Evolutionary conservation across 768 basidiomycete species (phyloP).

Genomic region (Lactifluus rugatus): DNA sequence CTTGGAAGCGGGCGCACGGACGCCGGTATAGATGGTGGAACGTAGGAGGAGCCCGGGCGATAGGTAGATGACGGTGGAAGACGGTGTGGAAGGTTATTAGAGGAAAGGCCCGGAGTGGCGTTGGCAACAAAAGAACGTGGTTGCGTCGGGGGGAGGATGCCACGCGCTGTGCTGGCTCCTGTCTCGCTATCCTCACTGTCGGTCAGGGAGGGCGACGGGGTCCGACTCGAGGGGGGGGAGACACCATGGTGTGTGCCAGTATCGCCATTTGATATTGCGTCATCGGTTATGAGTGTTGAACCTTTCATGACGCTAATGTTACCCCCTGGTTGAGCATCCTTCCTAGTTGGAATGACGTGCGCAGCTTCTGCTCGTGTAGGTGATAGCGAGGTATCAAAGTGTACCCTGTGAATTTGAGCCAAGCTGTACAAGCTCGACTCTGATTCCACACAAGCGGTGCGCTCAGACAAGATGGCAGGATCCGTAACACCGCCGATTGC

Average conservation of each 20-base stretch:
- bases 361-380: not conserved
- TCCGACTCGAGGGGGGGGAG: constrained; percentile 6
- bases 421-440: not conserved
- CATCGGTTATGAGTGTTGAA: not conserved
- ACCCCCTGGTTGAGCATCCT: not conserved
- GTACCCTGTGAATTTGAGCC: not conserved
- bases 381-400: not conserved
- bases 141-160: constrained; percentile 10
- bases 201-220: constrained; percentile 1
- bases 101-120: not conserved
- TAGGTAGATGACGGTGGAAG: constrained; percentile 16
- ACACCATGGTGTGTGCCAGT: not conserved
- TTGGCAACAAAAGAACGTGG: constrained; percentile 14
- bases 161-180: not conserved
- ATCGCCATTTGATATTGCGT: constrained; percentile 1
- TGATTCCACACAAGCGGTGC: not conserved
- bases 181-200: constrained; percentile 19
- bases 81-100: constrained; percentile 5
- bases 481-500: not conserved
- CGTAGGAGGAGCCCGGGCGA: constrained; percentile 12
- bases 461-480: not conserved
- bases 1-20: constrained; percentile 18
- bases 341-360: not conserved
- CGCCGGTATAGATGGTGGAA: constrained; percentile 10
- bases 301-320: not conserved